Evolutionary conservation across 108 stramenopile genomes (phyloP), one percentile per base, ranked within the genome.

Genomic region (Hondaea fermentalgiana): DNA sequence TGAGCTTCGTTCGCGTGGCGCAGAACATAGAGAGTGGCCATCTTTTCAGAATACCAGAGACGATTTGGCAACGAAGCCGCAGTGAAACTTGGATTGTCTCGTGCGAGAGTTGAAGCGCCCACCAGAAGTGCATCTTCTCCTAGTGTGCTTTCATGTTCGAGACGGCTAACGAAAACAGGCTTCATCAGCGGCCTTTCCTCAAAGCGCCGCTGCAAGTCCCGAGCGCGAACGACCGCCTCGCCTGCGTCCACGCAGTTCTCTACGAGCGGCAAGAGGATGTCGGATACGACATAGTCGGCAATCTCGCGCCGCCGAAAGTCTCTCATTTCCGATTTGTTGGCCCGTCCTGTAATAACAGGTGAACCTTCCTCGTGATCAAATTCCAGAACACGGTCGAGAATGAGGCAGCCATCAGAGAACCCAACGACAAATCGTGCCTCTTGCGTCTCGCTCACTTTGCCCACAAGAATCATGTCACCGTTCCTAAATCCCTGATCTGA

Each of bases 371-470:
- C 76, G 25, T 83, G 76, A 28, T 53, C 76, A 23, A 25, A 28
- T n/a, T 25, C 76, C 1, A 83, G 17, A 1, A 45, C 49, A 12
- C 25, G 51, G 51, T 83, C 76, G 49, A 83, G 17, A 35, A 83
- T 53, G n/a, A 83, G 45, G 76, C 76, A 19, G 6, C 49, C 45
- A 83, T 83, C 76, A 12, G 45, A 53, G 16, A 83, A 83, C 0
- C 76, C 76, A 35, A 83, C 76, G 49, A 83, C 76, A 83, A 83
- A 83, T 8, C 76, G 76, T 23, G 76, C 28, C 49, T 83, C 76
- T n/a, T 53, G 45, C n/a, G 25, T 17, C 28, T 83, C 49, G 16
- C 76, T 17, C 14, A 12, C 16, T 6, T 23, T 12, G 10, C 76
- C 76, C 8, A 83, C 28, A 6, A 23, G 45, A 83, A 83, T 4